Conservation (phyloP, 2,329 filamentous ascomycete species). For the Moelleriella libera region DNA sequence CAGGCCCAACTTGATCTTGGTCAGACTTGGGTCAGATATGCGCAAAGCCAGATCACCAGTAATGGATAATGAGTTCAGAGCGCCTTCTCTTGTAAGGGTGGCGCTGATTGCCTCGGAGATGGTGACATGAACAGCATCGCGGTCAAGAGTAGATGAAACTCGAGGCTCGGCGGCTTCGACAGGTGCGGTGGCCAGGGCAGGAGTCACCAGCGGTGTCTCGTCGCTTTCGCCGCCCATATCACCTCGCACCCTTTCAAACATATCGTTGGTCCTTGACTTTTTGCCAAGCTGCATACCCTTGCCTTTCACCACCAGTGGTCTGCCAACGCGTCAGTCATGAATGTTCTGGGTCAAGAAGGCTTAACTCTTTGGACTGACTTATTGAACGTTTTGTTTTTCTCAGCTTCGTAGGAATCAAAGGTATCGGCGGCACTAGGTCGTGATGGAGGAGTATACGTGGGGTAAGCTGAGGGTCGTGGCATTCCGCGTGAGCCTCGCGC, state of each 20-base stretch:
- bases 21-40: conserved; percentile 76
- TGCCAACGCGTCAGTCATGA: conserved; percentile 11
- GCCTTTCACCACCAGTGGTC: conserved; percentile 57
- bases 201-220: conserved; percentile 56
- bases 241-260: conserved; percentile 89
- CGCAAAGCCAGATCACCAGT: conserved; percentile 87
- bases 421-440: conserved; percentile 63
- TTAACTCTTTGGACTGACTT: conserved; percentile 40
- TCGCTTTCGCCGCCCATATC: conserved; percentile 83
- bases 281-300: conserved; percentile 99
- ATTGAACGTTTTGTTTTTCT: conserved; percentile 84
- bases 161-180: conserved; percentile 39
- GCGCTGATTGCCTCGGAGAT: conserved; percentile 85
- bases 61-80: conserved; percentile 72
- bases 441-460: conserved; percentile 72
- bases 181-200: conserved; percentile 28
- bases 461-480: conserved; percentile 69
- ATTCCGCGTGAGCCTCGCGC: conserved; percentile 58
- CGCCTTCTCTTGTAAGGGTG: conserved; percentile 75
- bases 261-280: conserved; percentile 94
- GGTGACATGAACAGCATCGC: conserved; percentile 76
- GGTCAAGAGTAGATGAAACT: conserved; percentile 55
- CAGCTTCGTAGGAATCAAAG: conserved; percentile 89
- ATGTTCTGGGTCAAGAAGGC: neutral
- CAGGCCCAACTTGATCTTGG: conserved; percentile 80